These are phyloP conservation scores for Wallemia hederae DNA, from an alignment of 1,284 basidiomycete species.

Conservation along the genomic window DNA sequence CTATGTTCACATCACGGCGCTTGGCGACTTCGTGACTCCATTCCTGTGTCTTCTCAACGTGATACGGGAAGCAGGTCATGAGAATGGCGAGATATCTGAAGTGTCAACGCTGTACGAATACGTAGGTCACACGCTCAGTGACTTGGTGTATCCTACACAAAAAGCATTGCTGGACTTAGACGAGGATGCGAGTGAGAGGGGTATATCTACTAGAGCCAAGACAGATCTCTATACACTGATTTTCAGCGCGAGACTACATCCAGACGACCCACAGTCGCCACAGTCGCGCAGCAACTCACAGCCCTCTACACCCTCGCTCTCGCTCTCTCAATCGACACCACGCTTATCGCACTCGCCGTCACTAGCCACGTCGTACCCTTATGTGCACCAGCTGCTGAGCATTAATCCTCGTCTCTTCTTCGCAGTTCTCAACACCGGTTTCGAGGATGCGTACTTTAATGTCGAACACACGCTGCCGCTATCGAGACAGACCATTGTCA, in stretches of 20 bases:
- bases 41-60: neutral
- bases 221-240: neutral
- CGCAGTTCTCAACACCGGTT: neutral
- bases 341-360: too few relatives aligned
- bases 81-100: too few relatives aligned
- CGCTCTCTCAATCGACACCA: too few relatives aligned
- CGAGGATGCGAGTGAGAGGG: neutral
- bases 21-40: neutral
- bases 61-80: neutral
- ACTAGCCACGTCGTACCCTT: too few relatives aligned
- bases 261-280: neutral
- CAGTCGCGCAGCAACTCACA: neutral
- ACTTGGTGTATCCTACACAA: neutral
- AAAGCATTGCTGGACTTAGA: neutral
- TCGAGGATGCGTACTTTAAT: neutral
- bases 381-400: neutral
- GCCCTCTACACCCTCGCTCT: neutral
- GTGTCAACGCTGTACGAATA: neutral
- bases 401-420: neutral
- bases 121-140: neutral
- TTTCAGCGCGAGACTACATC: neutral
- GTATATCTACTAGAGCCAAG: neutral
- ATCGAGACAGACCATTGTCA: neutral
- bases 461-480: neutral
- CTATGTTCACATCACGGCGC: neutral